Base-by-base conservation (phyloP, 2,329 filamentous ascomycete genomes). In the Clarireedia monteithiana region DNA sequence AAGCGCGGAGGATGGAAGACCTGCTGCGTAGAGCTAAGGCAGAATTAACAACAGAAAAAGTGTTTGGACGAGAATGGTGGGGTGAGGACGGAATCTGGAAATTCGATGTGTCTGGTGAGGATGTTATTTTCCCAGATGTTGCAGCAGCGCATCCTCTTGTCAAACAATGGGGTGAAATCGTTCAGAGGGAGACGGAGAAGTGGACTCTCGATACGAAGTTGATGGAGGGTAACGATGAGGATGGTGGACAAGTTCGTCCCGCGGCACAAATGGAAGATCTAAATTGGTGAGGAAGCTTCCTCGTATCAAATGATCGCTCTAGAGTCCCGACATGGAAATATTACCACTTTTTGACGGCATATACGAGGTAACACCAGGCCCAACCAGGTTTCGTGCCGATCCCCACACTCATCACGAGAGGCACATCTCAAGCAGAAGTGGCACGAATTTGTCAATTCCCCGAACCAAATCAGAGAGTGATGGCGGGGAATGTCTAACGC, bases 61-160 rank as follows among this genome's bases (percentile, higher is more conserved):
- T 95, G 27, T 89, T 92, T 69, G 79, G 76, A 1, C 66, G 73
- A 20, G 75, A 81, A n/a, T 90, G 79, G 70, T 89, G 88, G 75
- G 79, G 80, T 3, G 72, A 78, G 10, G 85, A 89, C 66, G 88
- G 88, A 0, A 81, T 84, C 40, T 91, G 86, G 86, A 83, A 73
- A 63, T 92, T 80, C 68, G 72, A 78, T 0, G 78, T 88, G 30
- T 66, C 70, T 17, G 72, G 72, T 4, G 64, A 66, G 47, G 69
- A 77, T 6, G 70, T 79, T 1, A 70, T 82, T 3, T 85, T 87
- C 62, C 69, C 74, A 39, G 78, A 85, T 66, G 80, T 91, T 47
- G 86, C 85, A 1, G 74, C 73, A 40, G 78, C 81, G 26, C 88
- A 91, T 70, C 88, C 88, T 39, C 62, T 89, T 50, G 68, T 91